These are phyloP conservation scores for Aquilaria yunnanensis DNA, from an alignment of 345 rosid genomes.

Conservation along the genomic window DNA sequence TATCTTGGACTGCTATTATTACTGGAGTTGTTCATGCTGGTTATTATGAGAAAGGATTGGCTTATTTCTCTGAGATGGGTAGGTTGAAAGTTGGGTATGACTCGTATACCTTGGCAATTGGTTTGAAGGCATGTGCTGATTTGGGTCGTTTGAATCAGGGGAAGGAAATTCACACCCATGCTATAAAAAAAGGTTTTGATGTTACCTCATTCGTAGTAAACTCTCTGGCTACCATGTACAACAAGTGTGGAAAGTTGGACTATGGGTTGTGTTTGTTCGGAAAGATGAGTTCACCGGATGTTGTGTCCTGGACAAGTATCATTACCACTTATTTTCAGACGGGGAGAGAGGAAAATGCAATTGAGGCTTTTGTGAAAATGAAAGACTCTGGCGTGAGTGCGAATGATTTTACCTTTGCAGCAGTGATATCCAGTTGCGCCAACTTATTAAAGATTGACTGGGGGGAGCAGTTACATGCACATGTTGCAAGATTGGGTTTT, in stretches of 20 bases:
- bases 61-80: constrained; percentile 63
- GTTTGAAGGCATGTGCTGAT: constrained; percentile 75
- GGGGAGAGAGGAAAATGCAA: constrained; percentile 54
- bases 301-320: constrained; percentile 77
- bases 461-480: constrained; percentile 85
- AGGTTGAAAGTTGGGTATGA: constrained; percentile 43
- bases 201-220: constrained; percentile 54
- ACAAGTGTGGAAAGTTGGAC: constrained; percentile 66
- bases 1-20: constrained; percentile 82
- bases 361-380: constrained; percentile 53
- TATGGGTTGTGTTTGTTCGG: constrained; percentile 52
- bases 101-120: constrained; percentile 50
- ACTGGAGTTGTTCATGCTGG: constrained; percentile 71
- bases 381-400: constrained; percentile 45
- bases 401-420: constrained; percentile 66
- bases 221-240: constrained; percentile 65
- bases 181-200: constrained; percentile 49
- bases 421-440: constrained; percentile 59
- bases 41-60: constrained; percentile 41
- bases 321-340: constrained; percentile 49
- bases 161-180: constrained; percentile 67
- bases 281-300: constrained; percentile 52
- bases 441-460: constrained; percentile 51
- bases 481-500: constrained; percentile 45
- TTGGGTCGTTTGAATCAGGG: constrained; percentile 51